phyloP scores from a whole-genome alignment of 2,329 filamentous ascomycete genomes.

The Penicillium sp. region DNA sequence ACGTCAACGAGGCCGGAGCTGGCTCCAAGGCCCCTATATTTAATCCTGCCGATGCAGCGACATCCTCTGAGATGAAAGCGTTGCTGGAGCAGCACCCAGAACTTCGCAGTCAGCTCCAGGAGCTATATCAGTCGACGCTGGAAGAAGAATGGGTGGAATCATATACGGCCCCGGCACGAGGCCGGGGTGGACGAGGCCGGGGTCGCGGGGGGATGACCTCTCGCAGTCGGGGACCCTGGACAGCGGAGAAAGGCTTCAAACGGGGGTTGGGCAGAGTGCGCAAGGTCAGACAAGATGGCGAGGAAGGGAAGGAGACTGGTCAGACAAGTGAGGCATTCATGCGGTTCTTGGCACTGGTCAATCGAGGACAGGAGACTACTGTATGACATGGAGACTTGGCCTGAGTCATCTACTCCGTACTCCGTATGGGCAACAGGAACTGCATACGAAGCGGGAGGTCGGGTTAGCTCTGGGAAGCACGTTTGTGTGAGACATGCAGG shows the following conservation, averaged over 20 bases:
- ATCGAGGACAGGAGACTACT: constrained; percentile 14
- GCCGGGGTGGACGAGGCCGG: constrained; percentile 29
- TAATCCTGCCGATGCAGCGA: constrained; percentile 19
- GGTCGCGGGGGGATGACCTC: constrained; percentile 27
- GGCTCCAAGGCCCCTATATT: not conserved
- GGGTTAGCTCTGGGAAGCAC: not conserved
- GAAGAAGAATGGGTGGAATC: constrained; percentile 44
- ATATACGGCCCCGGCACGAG: constrained; percentile 23
- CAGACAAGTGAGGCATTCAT: constrained; percentile 38
- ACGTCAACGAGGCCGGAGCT: constrained; percentile 6
- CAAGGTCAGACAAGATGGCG: constrained; percentile 39
- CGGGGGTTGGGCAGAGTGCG: constrained; percentile 42
- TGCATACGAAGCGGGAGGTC: not conserved
- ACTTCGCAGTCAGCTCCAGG: constrained; percentile 41
- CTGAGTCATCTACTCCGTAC: constrained; percentile 1
- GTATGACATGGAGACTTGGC: not conserved
- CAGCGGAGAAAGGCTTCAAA: constrained; percentile 45
- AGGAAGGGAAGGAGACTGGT: constrained; percentile 35
- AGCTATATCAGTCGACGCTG: constrained; percentile 45
- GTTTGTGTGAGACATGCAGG: constrained; percentile 9
- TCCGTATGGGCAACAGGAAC: not conserved
- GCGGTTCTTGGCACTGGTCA: constrained; percentile 39
- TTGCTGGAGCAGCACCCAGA: constrained; percentile 41
- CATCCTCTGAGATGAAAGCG: constrained; percentile 37
- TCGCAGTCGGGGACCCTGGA: constrained; percentile 40